Evolutionary conservation across 1,284 basidiomycete genomes (phyloP).

Genomic region (Cutaneotrichosporon spelunceum): DNA sequence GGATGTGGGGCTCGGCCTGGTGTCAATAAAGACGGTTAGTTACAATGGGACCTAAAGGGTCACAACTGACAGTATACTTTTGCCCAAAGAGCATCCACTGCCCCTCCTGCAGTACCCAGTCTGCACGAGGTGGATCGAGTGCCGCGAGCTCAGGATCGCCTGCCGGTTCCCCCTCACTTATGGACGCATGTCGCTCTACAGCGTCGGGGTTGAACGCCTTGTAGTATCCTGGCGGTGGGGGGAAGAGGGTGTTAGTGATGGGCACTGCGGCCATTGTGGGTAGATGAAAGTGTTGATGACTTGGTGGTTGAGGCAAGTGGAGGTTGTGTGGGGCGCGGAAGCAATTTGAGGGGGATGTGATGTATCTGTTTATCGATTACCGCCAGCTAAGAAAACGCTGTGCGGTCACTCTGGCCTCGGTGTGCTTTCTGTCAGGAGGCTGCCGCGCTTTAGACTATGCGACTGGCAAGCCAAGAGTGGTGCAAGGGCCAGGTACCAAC

Average conservation of each 20-base stretch:
- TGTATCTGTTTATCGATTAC: no score
- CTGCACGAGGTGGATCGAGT: constrained; percentile 32
- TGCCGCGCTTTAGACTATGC: no score
- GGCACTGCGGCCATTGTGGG: constrained; percentile 26
- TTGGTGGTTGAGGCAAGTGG: background rate
- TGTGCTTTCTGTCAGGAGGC: no score
- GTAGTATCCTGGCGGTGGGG: constrained; percentile 45
- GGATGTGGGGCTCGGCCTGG: constrained; percentile 38
- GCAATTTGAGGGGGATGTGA: no score
- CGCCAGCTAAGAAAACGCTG: no score
- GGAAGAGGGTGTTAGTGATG: constrained; percentile 49
- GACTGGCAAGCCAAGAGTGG: no score
- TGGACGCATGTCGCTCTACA: constrained; percentile 26
- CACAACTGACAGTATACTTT: constrained; percentile 35
- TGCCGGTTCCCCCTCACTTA: constrained; percentile 6
- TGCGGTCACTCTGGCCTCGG: no score
- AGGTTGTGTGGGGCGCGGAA: background rate
- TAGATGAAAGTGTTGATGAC: background rate
- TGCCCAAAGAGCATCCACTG: constrained; percentile 46
- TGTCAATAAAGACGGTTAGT: background rate
- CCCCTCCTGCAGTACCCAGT: constrained; percentile 46
- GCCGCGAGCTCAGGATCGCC: constrained; percentile 24
- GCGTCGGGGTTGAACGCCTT: constrained; percentile 36
- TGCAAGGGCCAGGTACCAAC: background rate
- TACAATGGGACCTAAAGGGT: background rate